Base-by-base conservation (phyloP, 495 filamentous ascomycete species). In the Xylaria cubensis region DNA sequence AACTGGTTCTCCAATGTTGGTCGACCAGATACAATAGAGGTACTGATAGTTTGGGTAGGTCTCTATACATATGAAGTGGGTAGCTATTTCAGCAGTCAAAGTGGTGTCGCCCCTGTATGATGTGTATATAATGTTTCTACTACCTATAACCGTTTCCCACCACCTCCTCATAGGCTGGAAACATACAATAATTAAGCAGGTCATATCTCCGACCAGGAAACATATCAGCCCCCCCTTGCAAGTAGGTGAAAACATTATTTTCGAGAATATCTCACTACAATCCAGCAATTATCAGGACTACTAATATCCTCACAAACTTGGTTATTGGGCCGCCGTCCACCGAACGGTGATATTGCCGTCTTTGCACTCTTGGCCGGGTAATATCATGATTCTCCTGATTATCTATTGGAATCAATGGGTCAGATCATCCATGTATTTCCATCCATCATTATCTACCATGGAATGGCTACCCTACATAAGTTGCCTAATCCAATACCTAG, bases 81-180 rank as follows among this genome's bases (percentile, higher is more conserved):
- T 5, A 32, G 19, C 46, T 19, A 53, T 67, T 53, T 67, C 32
- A 51, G 46, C 64, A 53, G 3, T 17, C 29, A 56, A 66, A 13
- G 21, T 39, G 32, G 13, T 26, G 21, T 29, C 26, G 56, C 3
- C 46, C 64, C 17, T 66, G 29, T 67, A 32, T 48, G 46, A 67
- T 53, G 24, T 24, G 32, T 42, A 42, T 67, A 67, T 44, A 51
- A 41, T 21, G 21, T 32, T 67, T 29, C 6, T 56, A 26, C 19
- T 67, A n/a, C n/a, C n/a, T n/a, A 67, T 55, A n/a, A 19, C 46
- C 9, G 19, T n/a, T 29, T 12, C 53, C 64, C 39, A 7, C 64
- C 5, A 29, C 64, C 64, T 53, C n/a, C 64, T 53, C n/a, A 67
- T 67, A 67, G 65, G 65, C 50, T 67, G 65, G 44, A 42, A 24